phyloP scores from a whole-genome alignment of 345 rosid species.

The Brassica incana region DNA sequence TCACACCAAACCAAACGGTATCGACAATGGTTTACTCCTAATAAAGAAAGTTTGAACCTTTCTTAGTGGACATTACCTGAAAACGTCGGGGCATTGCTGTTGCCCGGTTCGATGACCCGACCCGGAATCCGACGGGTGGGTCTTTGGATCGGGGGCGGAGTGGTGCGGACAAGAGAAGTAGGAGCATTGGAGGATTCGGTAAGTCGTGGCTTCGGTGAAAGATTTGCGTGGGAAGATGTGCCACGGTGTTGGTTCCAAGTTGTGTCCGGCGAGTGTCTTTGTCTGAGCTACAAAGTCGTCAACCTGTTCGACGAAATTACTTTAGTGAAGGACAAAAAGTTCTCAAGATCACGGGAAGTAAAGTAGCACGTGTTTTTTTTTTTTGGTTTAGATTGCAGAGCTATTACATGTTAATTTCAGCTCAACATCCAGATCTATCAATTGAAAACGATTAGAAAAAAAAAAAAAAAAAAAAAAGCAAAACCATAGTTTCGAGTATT shows the following conservation, averaged over 20 bases:
- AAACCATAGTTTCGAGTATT: neutral
- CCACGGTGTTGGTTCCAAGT: constrained; percentile 94
- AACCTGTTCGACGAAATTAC: constrained; percentile 51
- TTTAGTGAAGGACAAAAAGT: neutral
- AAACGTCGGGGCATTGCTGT: constrained; percentile 62
- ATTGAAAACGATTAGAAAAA: neutral
- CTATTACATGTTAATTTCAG: neutral
- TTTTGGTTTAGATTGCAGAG: neutral
- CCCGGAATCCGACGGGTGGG: neutral
- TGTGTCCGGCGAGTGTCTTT: constrained; percentile 80
- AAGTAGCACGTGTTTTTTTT: neutral
- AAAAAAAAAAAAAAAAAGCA: neutral
- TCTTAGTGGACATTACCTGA: constrained; percentile 37
- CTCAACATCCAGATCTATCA: constrained; percentile 11
- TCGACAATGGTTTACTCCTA: neutral
- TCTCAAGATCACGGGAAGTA: neutral
- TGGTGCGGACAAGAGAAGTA: constrained; percentile 68
- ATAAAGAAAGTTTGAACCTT: constrained; percentile 7
- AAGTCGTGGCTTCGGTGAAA: constrained; percentile 56
- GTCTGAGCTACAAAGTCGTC: constrained; percentile 61
- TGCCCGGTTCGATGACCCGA: constrained; percentile 23
- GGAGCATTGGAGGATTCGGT: constrained; percentile 76
- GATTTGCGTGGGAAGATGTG: constrained; percentile 66
- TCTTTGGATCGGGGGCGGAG: constrained; percentile 12
- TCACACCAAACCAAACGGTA: constrained; percentile 23